Evolutionary conservation across 1,139 yeast genomes (phyloP), one percentile per base, ranked within the genome.

Genomic region (Debaryomyces sp.): DNA sequence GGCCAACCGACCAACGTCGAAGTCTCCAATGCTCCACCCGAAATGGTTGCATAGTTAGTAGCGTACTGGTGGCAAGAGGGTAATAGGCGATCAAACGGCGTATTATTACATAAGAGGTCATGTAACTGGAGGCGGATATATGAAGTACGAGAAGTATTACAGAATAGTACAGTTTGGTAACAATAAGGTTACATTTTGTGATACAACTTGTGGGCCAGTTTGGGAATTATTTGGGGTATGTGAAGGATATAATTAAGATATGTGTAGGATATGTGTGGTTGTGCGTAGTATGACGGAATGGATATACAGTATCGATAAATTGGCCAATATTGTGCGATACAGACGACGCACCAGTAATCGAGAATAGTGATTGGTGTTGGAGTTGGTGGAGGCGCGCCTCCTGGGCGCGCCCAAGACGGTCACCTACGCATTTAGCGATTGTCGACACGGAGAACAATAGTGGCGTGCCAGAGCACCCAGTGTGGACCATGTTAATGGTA

Each of bases 101-200:
- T 22, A 35, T 15, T 18, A 13, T 41, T 41, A 41, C 33, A 22
- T 41, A 41, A 41, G 43, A 27, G 43, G 43, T 41, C 43, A 41
- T 41, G 43, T 39, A 15, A 27, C 15, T 18, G 26, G 24, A 32
- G 26, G 36, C 24, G 23, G 34, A 18, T 4, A 18, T 3, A 18
- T 10, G 17, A 39, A 39, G 13, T 39, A 35, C 38, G 38, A 18
- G 6, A 5, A 12, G 12, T 12, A n/a, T 27, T 27, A 27, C 30
- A 27, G 30, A 27, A 27, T 12, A 13, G 13, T 27, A 27, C 30
- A 27, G 30, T 18, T 18, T 18, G 21, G 21, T 2, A 4, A 18
- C 21, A 18, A 18, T 18, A 4, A 18, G 21, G 21, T 18, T 18
- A 18, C 21, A 18, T 2, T 18, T 18, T 18, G 21, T 18, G 21